Evolutionary conservation across 768 basidiomycete species (phyloP).

Genomic region (Boletus bicolor): DNA sequence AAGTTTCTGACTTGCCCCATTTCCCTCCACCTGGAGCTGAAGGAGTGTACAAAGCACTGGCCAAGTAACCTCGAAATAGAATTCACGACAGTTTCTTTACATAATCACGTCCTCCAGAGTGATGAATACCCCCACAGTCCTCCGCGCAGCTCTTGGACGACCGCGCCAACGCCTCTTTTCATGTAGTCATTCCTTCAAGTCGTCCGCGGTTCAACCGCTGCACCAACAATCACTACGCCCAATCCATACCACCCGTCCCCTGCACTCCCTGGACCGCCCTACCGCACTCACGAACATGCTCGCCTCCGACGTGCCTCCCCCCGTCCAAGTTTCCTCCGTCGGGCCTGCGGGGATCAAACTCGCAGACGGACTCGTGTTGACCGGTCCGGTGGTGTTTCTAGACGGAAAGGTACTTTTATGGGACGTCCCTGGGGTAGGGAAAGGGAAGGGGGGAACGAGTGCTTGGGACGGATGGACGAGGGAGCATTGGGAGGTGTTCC

Average conservation of each 20-base stretch:
- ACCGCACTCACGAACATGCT: slow-evolving; percentile 64
- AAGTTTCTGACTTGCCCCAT: background rate
- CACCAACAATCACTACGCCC: background rate
- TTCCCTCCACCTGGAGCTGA: background rate
- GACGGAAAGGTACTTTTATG: slow-evolving; percentile 87
- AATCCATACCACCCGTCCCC: slow-evolving; percentile 17
- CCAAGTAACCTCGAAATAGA: no score
- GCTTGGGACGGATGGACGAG: slow-evolving; percentile 68
- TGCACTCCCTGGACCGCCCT: slow-evolving; percentile 18
- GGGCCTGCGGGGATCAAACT: slow-evolving; percentile 63
- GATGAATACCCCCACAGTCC: background rate
- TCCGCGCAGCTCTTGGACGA: slow-evolving; percentile 9
- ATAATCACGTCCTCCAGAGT: no score
- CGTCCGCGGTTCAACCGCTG: background rate
- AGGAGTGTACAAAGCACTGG: no score
- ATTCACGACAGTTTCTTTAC: no score
- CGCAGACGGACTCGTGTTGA: slow-evolving; percentile 73
- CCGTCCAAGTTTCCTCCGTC: slow-evolving; percentile 71
- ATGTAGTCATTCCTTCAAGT: background rate
- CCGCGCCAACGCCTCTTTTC: background rate
- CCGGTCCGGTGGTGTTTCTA: slow-evolving; percentile 77
- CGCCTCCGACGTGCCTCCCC: slow-evolving; percentile 61
- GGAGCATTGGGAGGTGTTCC: slow-evolving; percentile 78
- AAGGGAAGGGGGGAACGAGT: slow-evolving; percentile 10
- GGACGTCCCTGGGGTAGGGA: slow-evolving; percentile 57